phyloP scores from a whole-genome alignment of 2,329 filamentous ascomycete genomes.

The Hypoxylon sp. region DNA sequence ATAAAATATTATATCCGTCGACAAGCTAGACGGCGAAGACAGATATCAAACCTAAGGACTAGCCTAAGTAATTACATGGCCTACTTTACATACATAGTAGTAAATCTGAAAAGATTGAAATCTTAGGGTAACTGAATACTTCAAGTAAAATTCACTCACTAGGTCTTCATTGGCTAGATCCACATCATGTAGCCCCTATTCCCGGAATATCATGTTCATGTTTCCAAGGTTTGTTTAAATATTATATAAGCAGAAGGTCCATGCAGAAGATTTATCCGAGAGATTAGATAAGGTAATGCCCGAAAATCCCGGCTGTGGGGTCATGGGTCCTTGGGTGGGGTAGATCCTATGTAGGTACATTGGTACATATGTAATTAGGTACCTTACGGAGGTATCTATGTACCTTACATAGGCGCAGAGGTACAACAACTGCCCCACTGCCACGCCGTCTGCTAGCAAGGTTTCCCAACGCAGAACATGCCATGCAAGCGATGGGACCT shows the following conservation, averaged over 20 bases:
- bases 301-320: not conserved
- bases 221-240: too few species aligned
- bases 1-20: too few species aligned
- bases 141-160: too few species aligned
- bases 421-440: constrained; percentile 28
- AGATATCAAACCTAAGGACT: too few species aligned
- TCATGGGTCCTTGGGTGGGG: not conserved
- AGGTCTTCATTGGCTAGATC: too few species aligned
- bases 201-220: not conserved
- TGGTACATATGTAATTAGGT: not conserved
- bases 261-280: constrained; percentile 13
- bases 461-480: constrained; percentile 4
- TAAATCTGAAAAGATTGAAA: too few species aligned
- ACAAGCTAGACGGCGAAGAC: too few species aligned
- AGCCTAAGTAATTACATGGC: too few species aligned
- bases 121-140: too few species aligned
- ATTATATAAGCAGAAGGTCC: not conserved
- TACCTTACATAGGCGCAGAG: constrained; percentile 17
- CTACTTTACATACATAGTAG: too few species aligned
- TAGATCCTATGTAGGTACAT: too few species aligned
- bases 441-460: constrained; percentile 32
- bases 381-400: not conserved
- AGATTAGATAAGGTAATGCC: constrained; percentile 25
- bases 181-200: constrained; percentile 16
- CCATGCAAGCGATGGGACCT: constrained; percentile 19